phyloP scores from a whole-genome alignment of 305 asterid genomes.

The Euphrasia arctica region DNA sequence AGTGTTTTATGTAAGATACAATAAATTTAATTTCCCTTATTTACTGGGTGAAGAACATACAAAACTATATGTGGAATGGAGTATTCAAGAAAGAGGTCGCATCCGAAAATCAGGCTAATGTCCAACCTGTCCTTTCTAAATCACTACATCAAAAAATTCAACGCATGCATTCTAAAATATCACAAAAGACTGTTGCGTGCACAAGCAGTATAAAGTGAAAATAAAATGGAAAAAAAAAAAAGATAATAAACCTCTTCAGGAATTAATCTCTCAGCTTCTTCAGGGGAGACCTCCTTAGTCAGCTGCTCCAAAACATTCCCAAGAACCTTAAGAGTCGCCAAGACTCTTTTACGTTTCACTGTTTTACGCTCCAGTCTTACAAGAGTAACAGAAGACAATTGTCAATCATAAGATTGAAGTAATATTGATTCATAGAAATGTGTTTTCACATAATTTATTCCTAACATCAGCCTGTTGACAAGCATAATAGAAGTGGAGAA shows the following conservation, averaged over 20 bases:
- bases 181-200: conserved; percentile 13
- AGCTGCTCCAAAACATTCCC: conserved; percentile 82
- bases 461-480: not conserved
- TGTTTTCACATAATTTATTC: conserved; percentile 10
- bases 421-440: conserved; percentile 8
- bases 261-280: conserved; percentile 88
- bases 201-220: conserved; percentile 10
- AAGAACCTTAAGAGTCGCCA: conserved; percentile 87
- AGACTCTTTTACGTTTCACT: conserved; percentile 74
- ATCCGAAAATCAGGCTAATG: conserved; percentile 21
- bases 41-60: conserved; percentile 6
- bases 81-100: conserved; percentile 11
- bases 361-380: conserved; percentile 88
- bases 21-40: not conserved
- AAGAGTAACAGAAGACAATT: conserved; percentile 22
- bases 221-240: not conserved
- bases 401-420: conserved; percentile 12
- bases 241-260: conserved; percentile 67
- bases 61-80: not conserved
- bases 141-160: conserved; percentile 12
- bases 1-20: conserved; percentile 16
- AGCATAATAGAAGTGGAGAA: not conserved
- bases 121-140: not conserved
- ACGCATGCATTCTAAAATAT: conserved; percentile 11
- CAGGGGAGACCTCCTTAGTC: conserved; percentile 81